Evolutionary conservation across 2,329 filamentous ascomycete species (phyloP).

Genomic region (Botrytis squamosa): DNA sequence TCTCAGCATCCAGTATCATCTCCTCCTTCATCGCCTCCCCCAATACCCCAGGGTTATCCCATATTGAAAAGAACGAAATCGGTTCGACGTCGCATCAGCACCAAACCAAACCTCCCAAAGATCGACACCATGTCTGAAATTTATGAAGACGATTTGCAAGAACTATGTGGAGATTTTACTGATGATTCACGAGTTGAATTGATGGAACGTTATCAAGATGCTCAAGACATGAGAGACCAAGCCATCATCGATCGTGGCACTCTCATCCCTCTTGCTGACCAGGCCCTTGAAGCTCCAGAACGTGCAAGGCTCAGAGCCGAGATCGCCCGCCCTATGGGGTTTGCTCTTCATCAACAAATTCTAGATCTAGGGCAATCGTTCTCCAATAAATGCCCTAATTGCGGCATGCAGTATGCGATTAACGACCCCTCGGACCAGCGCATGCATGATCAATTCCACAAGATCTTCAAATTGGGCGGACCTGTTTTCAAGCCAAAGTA

Average conservation of each 20-base stretch:
- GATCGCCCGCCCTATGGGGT: background rate
- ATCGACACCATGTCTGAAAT: constrained; percentile 15
- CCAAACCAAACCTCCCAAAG: constrained; percentile 22
- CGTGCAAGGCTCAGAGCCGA: constrained; percentile 13
- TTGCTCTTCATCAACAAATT: constrained; percentile 19
- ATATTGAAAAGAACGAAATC: constrained; percentile 22
- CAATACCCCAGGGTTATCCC: constrained; percentile 16
- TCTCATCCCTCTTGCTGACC: background rate
- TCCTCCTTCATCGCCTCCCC: constrained; percentile 1
- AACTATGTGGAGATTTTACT: constrained; percentile 4
- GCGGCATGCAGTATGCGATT: constrained; percentile 27
- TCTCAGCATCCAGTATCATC: background rate
- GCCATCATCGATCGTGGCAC: background rate
- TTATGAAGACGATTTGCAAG: background rate
- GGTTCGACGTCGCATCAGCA: constrained; percentile 27
- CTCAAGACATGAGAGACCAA: constrained; percentile 14
- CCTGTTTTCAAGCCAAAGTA: background rate
- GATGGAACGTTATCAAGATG: constrained; percentile 4
- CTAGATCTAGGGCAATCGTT: constrained; percentile 26
- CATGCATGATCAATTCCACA: constrained; percentile 23
- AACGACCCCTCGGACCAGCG: constrained; percentile 21
- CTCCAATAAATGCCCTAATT: constrained; percentile 24
- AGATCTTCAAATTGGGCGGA: constrained; percentile 6
- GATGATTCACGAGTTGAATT: constrained; percentile 8
- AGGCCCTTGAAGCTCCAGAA: background rate